phyloP scores from a whole-genome alignment of 2,329 filamentous ascomycete genomes.

The Fusarium globosum region DNA sequence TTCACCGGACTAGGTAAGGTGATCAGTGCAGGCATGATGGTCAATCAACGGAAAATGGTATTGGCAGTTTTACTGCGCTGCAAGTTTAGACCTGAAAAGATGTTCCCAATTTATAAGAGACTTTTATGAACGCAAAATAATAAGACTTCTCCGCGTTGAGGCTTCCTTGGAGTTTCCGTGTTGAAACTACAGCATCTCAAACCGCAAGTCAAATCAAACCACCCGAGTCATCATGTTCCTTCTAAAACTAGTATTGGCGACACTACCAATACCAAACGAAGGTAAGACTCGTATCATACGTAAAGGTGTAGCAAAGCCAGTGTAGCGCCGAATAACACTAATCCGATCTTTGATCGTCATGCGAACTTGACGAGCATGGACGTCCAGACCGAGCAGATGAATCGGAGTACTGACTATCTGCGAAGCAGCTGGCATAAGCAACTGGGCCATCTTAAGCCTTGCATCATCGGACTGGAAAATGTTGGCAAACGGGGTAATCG shows the following conservation, averaged over 20 bases:
- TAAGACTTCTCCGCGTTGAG: conserved; percentile 26
- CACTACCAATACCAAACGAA: conserved; percentile 39
- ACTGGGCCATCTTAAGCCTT: conserved; percentile 40
- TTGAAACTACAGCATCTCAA: conserved; percentile 25
- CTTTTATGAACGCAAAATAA: not conserved
- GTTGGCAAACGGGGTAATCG: conserved; percentile 26
- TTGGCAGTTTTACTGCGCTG: accelerated
- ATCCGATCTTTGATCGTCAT: conserved; percentile 34
- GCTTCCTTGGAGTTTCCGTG: conserved; percentile 26
- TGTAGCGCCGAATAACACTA: conserved; percentile 20
- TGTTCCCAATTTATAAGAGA: not conserved
- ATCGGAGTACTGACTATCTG: conserved; percentile 42
- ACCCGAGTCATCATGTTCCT: conserved; percentile 33
- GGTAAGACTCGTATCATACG: conserved; percentile 40
- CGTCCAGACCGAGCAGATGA: conserved; percentile 40
- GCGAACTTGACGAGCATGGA: conserved; percentile 30
- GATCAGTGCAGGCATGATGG: not conserved
- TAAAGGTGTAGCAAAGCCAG: conserved; percentile 36
- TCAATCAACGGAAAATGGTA: not conserved
- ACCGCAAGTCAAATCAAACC: conserved; percentile 1
- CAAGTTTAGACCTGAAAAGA: not conserved
- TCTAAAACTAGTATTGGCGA: conserved; percentile 41
- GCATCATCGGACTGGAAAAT: conserved; percentile 38
- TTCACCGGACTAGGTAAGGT: accelerated
- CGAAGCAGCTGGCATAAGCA: conserved; percentile 39